A percentile compares a stretch with the other conserved stretches of the same genome.
phyloP scores from a whole-genome alignment of 306 rosid genomes.

The Amphicarpaea edgeworthii region DNA sequence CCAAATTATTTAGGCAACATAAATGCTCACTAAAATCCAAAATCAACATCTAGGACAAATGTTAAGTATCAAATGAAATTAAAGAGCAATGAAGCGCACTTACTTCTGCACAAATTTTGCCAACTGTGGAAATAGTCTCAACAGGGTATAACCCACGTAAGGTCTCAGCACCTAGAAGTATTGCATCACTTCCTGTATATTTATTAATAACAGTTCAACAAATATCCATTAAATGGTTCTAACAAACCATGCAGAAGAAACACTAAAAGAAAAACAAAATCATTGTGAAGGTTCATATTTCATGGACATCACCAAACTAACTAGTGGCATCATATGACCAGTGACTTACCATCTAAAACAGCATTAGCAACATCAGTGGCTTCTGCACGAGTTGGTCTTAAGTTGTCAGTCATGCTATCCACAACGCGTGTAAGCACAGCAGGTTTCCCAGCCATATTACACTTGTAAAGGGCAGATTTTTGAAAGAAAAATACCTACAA shows the following conservation, averaged over 20 bases:
- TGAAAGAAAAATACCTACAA: constrained; percentile 91
- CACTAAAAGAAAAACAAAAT: constrained; percentile 16
- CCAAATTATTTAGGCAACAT: constrained; percentile 29
- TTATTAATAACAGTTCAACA: constrained; percentile 45
- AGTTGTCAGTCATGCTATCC: constrained; percentile 99
- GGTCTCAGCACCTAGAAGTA: constrained; percentile 98
- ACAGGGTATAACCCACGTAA: constrained; percentile 95
- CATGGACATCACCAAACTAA: neutral
- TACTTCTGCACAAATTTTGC: constrained; percentile 93
- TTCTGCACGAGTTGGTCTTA: constrained; percentile 99
- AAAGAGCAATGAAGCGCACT: constrained; percentile 25
- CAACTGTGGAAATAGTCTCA: constrained; percentile 92
- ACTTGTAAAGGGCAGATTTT: constrained; percentile 95
- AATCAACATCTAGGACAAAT: constrained; percentile 30
- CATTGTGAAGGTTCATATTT: neutral
- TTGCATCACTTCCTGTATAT: constrained; percentile 94
- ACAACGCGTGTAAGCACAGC: constrained; percentile 99
- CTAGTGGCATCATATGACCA: constrained; percentile 32
- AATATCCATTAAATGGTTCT: constrained; percentile 20
- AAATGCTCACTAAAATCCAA: constrained; percentile 4
- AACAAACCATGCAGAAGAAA: constrained; percentile 22
- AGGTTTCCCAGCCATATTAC: constrained; percentile 99
- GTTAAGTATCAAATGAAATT: constrained; percentile 35
- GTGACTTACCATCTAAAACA: constrained; percentile 86
- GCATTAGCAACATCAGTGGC: constrained; percentile 99